Percentiles rank a stretch among this genome's conserved stretches.
These are phyloP conservation scores for Pulveroboletus ravenelii DNA, from an alignment of 768 basidiomycete species.

Conservation along the genomic window DNA sequence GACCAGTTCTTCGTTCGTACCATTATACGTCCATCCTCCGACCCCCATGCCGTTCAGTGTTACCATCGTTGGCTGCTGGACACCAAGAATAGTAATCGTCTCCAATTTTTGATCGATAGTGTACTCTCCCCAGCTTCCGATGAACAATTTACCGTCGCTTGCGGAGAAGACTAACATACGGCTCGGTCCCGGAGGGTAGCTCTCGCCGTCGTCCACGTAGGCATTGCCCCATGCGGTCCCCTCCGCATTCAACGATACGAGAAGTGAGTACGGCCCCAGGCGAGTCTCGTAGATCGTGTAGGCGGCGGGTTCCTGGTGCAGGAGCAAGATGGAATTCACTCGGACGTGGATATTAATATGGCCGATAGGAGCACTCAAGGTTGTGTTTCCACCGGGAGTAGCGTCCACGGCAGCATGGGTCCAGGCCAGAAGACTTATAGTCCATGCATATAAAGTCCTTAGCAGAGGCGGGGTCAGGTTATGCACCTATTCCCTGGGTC, in stretches of 20 bases:
- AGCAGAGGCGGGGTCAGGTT: too few relatives aligned
- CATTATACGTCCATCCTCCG: slow-evolving; percentile 38
- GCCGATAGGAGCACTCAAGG: slow-evolving; percentile 61
- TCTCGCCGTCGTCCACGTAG: slow-evolving; percentile 69
- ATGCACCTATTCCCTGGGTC: too few relatives aligned
- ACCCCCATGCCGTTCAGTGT: slow-evolving; percentile 33
- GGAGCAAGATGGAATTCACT: slow-evolving; percentile 59
- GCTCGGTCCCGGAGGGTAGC: slow-evolving; percentile 51
- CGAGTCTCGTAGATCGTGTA: slow-evolving; percentile 69
- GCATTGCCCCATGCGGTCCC: slow-evolving; percentile 52
- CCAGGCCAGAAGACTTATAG: too few relatives aligned
- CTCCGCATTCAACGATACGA: slow-evolving; percentile 47
- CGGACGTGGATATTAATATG: slow-evolving; percentile 76
- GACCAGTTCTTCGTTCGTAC: slow-evolving; percentile 36
- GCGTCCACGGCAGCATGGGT: slow-evolving; percentile 51
- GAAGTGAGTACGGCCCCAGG: slow-evolving; percentile 54
- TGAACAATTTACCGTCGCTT: slow-evolving; percentile 30
- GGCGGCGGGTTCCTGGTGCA: slow-evolving; percentile 54
- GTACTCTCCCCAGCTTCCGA: slow-evolving; percentile 32
- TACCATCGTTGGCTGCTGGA: slow-evolving; percentile 39
- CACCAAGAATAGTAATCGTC: slow-evolving; percentile 30
- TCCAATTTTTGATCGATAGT: slow-evolving; percentile 33
- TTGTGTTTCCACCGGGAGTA: slow-evolving; percentile 42
- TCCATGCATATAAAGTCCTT: too few relatives aligned
- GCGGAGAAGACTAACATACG: slow-evolving; percentile 44